A percentile compares a stretch with the other conserved stretches of the same genome.
phyloP scores from a whole-genome alignment of 2,329 filamentous ascomycete species.

The Rhynchosporium secalis region DNA sequence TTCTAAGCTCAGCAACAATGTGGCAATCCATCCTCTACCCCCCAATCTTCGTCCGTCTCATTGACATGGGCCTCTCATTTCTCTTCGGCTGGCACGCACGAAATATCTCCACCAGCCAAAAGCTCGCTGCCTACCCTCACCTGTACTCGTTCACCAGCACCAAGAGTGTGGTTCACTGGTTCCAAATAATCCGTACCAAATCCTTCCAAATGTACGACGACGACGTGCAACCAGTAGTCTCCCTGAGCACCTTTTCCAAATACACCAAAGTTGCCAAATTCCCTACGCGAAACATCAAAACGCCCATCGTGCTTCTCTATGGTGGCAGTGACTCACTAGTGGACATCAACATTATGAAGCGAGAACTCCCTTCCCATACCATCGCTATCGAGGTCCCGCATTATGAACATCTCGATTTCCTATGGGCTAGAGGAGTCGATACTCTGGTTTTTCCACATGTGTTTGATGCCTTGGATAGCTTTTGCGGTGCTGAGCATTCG shows the following conservation, averaged over 20 bases:
- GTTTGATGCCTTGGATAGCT: conserved; percentile 80
- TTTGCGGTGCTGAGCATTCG: conserved; percentile 57
- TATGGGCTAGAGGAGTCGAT: conserved; percentile 89
- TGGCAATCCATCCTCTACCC: conserved; percentile 97
- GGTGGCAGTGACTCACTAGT: conserved; percentile 92
- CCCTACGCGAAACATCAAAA: conserved; percentile 94
- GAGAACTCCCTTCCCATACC: conserved; percentile 81
- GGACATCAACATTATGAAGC: conserved; percentile 89
- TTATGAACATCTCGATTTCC: conserved; percentile 95
- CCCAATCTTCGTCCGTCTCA: conserved; percentile 84
- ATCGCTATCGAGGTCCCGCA: conserved; percentile 83
- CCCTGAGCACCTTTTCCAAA: conserved; percentile 68
- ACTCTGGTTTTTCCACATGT: conserved; percentile 82
- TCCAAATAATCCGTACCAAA: conserved; percentile 96
- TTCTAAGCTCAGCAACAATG: conserved; percentile 90
- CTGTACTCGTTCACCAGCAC: conserved; percentile 96
- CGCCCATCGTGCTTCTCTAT: conserved; percentile 89
- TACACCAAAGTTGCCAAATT: conserved; percentile 98
- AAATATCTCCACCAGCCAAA: conserved; percentile 85
- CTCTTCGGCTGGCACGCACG: conserved; percentile 86
- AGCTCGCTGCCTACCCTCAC: conserved; percentile 92
- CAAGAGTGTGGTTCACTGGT: conserved; percentile 98
- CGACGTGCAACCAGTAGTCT: conserved; percentile 77
- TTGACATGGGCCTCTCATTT: conserved; percentile 78
- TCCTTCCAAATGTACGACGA: conserved; percentile 99